These are phyloP conservation scores for Russula abietina DNA, from an alignment of 768 basidiomycete species.

Conservation along the genomic window DNA sequence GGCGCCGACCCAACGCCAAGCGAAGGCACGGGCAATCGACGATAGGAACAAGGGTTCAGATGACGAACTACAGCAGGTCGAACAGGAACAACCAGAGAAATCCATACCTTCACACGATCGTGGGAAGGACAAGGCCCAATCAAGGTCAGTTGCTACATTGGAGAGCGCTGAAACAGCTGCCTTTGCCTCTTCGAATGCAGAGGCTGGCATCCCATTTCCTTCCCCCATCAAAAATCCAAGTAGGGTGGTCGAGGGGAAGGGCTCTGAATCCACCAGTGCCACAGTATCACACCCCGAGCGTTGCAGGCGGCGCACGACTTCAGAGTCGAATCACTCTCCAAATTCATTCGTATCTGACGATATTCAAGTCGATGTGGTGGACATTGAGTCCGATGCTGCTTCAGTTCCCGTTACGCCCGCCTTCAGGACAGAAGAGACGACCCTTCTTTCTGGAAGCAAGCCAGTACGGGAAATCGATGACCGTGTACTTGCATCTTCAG, in stretches of 20 bases:
- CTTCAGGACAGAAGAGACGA: background rate
- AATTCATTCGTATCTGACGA: background rate
- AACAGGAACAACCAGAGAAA: conserved; percentile 23
- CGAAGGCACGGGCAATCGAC: conserved; percentile 3
- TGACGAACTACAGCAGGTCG: background rate
- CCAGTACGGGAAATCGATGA: background rate
- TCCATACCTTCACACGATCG: conserved; percentile 15
- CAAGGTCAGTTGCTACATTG: background rate
- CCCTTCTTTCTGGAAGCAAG: background rate
- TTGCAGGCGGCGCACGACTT: conserved; percentile 1
- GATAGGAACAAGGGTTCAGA: conserved; percentile 5
- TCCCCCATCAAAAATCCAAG: background rate
- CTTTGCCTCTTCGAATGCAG: conserved; percentile 2
- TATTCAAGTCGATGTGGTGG: conserved; percentile 5
- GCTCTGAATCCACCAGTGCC: background rate
- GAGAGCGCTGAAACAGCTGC: background rate
- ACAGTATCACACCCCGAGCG: background rate
- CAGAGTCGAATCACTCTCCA: conserved; percentile 3
- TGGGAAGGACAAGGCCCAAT: background rate
- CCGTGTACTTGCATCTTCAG: background rate
- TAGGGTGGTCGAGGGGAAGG: background rate
- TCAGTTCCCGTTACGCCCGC: background rate
- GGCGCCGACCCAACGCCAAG: background rate
- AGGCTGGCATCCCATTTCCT: background rate
- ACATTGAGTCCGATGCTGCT: conserved; percentile 2